phyloP scores from a whole-genome alignment of 345 rosid genomes.

The Microthlaspi erraticum region DNA sequence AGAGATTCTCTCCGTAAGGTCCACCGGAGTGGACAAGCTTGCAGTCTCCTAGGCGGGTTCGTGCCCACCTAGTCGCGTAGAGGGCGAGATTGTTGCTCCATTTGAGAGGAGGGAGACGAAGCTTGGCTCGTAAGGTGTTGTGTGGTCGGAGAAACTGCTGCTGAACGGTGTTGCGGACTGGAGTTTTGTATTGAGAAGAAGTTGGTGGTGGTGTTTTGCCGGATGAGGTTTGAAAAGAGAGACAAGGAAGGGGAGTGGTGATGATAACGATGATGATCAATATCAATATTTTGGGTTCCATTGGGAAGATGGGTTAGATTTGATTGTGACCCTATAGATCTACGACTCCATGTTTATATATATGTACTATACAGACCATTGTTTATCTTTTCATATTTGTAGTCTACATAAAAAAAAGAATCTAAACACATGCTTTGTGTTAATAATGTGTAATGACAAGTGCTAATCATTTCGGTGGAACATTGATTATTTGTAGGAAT shows the following conservation, averaged over 20 bases:
- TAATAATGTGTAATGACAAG: slow-evolving; percentile 33
- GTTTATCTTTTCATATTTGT: slow-evolving; percentile 25
- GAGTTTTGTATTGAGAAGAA: slow-evolving; percentile 28
- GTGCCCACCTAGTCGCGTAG: slow-evolving; percentile 54
- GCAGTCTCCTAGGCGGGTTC: slow-evolving; percentile 52
- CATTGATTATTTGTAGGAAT: slow-evolving; percentile 32
- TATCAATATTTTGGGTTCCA: slow-evolving; percentile 32
- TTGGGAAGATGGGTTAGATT: slow-evolving; percentile 37
- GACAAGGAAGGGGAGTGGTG: slow-evolving; percentile 18
- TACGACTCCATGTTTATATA: slow-evolving; percentile 23
- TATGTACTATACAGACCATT: neutral
- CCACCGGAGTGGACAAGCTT: slow-evolving; percentile 56
- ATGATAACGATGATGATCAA: neutral
- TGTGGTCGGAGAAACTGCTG: slow-evolving; percentile 56
- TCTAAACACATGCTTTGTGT: slow-evolving; percentile 40
- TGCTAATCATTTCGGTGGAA: slow-evolving; percentile 43
- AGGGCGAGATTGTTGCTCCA: slow-evolving; percentile 63
- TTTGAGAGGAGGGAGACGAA: slow-evolving; percentile 57
- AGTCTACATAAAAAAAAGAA: slow-evolving; percentile 33
- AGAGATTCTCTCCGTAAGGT: slow-evolving; percentile 65
- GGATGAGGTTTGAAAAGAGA: slow-evolving; percentile 15
- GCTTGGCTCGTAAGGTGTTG: slow-evolving; percentile 51
- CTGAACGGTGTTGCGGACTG: slow-evolving; percentile 29
- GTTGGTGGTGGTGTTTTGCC: slow-evolving; percentile 16
- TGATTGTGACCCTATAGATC: slow-evolving; percentile 30